phyloP scores from a whole-genome alignment of 2,329 filamentous ascomycete genomes.

The Calycina marina region DNA sequence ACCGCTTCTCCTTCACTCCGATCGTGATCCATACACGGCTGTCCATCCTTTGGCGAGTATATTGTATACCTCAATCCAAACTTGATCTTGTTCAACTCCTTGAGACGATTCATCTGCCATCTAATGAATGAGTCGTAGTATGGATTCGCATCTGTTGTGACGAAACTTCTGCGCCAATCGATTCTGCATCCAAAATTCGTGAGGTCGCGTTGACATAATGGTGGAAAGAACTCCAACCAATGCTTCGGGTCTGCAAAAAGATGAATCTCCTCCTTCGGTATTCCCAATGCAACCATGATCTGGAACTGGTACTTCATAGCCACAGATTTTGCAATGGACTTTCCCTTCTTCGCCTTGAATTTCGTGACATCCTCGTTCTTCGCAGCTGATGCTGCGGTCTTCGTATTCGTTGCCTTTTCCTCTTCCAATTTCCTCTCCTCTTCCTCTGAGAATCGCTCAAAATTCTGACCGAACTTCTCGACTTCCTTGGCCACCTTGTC shows the following conservation, averaged over 20 bases:
- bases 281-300: slow-evolving; percentile 85
- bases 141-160: slow-evolving; percentile 92
- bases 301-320: slow-evolving; percentile 95
- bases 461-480: slow-evolving; percentile 74
- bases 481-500: slow-evolving; percentile 91
- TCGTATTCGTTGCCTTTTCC: slow-evolving; percentile 28
- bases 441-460: slow-evolving; percentile 60
- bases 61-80: slow-evolving; percentile 89
- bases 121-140: slow-evolving; percentile 92
- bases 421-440: slow-evolving; percentile 29
- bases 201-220: slow-evolving; percentile 65
- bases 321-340: slow-evolving; percentile 76
- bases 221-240: slow-evolving; percentile 87
- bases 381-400: slow-evolving; percentile 44
- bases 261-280: slow-evolving; percentile 79
- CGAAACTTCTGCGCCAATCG: slow-evolving; percentile 84
- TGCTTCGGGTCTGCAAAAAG: slow-evolving; percentile 81
- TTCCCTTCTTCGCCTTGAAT: slow-evolving; percentile 85
- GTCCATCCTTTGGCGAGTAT: slow-evolving; percentile 79
- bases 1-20: slow-evolving; percentile 68
- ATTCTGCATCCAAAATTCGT: slow-evolving; percentile 74
- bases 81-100: slow-evolving; percentile 82
- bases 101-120: slow-evolving; percentile 94
- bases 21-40: slow-evolving; percentile 82
- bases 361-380: slow-evolving; percentile 76